Percentiles rank a stretch among this genome's conserved stretches.
These are phyloP conservation scores for Balamuthia mandrillaris DNA, from an alignment of 208 protist species.

Conservation along the genomic window DNA sequence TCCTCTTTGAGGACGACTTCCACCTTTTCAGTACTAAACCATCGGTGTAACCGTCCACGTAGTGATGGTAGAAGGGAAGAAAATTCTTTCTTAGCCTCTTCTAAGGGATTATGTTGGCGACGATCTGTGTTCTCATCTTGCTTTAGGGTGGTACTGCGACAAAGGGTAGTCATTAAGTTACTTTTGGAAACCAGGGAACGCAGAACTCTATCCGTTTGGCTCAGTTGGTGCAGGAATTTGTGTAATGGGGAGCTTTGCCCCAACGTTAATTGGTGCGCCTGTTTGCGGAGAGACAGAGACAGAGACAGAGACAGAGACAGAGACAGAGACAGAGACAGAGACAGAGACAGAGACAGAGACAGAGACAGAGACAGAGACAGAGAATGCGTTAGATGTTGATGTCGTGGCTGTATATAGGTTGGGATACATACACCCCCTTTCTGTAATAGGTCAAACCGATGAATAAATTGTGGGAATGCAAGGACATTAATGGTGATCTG, in stretches of 20 bases:
- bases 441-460: too few species aligned
- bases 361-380: not conserved
- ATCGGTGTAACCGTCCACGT: too few species aligned
- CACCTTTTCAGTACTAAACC: too few species aligned
- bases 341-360: not conserved
- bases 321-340: not conserved
- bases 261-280: not conserved
- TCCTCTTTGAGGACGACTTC: too few species aligned
- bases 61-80: too few species aligned
- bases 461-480: too few species aligned
- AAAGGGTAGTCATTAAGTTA: too few species aligned
- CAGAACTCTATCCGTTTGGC: slow-evolving; percentile 31
- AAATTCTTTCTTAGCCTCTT: too few species aligned
- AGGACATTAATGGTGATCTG: not conserved
- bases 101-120: too few species aligned
- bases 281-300: not conserved
- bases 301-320: not conserved
- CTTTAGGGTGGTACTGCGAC: too few species aligned
- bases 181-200: slow-evolving; percentile 7
- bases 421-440: too few species aligned
- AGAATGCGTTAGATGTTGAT: not conserved
- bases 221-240: slow-evolving; percentile 7
- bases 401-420: not conserved
- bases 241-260: slow-evolving; percentile 15
- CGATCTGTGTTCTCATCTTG: too few species aligned